A percentile compares a stretch with the other conserved stretches of the same genome.
phyloP scores from a whole-genome alignment of 2,329 filamentous ascomycete genomes.

The Penicillium aurantiogriseum region DNA sequence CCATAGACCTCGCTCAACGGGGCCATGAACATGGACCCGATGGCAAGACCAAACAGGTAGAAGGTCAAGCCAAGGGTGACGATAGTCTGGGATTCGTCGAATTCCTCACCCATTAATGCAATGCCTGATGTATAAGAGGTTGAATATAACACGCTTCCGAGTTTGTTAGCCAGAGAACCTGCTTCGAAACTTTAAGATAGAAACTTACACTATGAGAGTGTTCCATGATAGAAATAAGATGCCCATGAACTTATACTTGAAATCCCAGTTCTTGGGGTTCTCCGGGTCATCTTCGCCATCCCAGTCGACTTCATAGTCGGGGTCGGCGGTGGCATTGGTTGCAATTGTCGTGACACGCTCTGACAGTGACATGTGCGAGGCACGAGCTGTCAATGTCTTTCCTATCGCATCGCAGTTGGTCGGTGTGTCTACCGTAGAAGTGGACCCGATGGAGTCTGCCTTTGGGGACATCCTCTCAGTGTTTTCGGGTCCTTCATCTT shows the following conservation, averaged over 20 bases:
- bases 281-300: constrained; percentile 58
- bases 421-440: constrained; percentile 29
- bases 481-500: constrained; percentile 24
- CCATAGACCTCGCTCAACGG: constrained; percentile 58
- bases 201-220: constrained; percentile 53
- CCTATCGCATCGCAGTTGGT: constrained; percentile 29
- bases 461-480: constrained; percentile 17
- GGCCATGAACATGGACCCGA: constrained; percentile 69
- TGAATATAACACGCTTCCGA: constrained; percentile 64
- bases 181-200: not conserved
- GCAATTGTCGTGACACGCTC: constrained; percentile 46
- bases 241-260: constrained; percentile 57
- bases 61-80: constrained; percentile 74
- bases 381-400: constrained; percentile 30
- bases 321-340: constrained; percentile 50
- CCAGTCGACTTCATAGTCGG: constrained; percentile 72
- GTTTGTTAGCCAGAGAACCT: not conserved
- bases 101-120: constrained; percentile 66
- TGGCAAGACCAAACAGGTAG: constrained; percentile 72
- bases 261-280: constrained; percentile 68
- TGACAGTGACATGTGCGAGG: constrained; percentile 38
- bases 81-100: constrained; percentile 57
- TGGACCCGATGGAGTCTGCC: constrained; percentile 29
- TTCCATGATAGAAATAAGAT: constrained; percentile 58
- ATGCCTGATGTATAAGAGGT: constrained; percentile 76